These are phyloP conservation scores for Mrakia frigida DNA, from an alignment of 768 basidiomycete species.

Conservation along the genomic window DNA sequence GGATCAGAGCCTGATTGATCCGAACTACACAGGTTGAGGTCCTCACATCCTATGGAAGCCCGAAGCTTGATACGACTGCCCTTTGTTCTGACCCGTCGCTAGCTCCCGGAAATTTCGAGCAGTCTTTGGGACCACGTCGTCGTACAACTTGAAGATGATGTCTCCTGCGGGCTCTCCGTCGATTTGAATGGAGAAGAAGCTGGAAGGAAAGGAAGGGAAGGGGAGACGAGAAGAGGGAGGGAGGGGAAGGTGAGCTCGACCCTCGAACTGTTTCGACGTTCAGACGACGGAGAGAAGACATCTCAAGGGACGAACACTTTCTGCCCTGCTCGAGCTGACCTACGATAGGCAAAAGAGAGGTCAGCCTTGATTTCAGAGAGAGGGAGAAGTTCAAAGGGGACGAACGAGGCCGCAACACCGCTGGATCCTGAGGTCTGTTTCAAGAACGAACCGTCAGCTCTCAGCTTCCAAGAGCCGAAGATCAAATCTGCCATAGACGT, in stretches of 20 bases:
- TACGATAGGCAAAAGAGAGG: background rate
- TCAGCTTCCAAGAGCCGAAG: background rate
- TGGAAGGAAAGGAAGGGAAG: background rate
- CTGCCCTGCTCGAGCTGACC: background rate
- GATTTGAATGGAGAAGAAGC: constrained; percentile 30
- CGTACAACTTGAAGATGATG: constrained; percentile 27
- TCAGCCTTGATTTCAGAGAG: too few relatives aligned
- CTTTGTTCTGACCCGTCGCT: constrained; percentile 52
- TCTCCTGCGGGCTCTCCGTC: constrained; percentile 23
- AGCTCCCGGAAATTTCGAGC: constrained; percentile 67
- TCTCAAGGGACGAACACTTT: constrained; percentile 1
- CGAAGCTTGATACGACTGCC: constrained; percentile 38
- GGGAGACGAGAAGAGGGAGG: too few relatives aligned
- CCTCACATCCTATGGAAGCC: constrained; percentile 37
- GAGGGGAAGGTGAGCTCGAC: background rate
- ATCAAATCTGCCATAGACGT: background rate
- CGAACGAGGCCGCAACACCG: background rate
- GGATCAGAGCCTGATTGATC: background rate
- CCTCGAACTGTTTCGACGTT: too few relatives aligned
- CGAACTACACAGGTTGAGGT: too few relatives aligned
- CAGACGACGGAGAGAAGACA: too few relatives aligned
- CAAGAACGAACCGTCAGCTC: background rate
- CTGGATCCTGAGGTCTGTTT: background rate
- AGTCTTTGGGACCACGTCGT: constrained; percentile 28
- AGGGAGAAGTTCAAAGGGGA: background rate